A percentile compares a stretch with the other conserved stretches of the same genome.
Evolutionary conservation across 129 eudicot species (phyloP).

Genomic region (Tanacetum coccineum): DNA sequence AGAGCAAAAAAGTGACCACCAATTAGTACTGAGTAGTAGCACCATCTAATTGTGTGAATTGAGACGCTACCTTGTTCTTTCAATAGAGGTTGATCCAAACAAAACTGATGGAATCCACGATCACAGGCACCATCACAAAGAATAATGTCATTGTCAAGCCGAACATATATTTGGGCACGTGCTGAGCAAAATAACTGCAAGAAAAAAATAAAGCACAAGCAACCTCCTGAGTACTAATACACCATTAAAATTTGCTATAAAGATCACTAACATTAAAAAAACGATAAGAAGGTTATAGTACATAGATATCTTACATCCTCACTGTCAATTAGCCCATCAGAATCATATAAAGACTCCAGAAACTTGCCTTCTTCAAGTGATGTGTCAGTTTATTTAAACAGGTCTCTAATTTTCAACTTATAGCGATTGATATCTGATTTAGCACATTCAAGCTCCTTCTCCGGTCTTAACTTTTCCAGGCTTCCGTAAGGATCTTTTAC

Average conservation of each 20-base stretch:
- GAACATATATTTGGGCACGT: too few species aligned
- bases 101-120: slow-evolving; percentile 95
- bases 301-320: too few species aligned
- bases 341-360: too few species aligned
- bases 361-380: slow-evolving; percentile 51
- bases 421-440: slow-evolving; percentile 58
- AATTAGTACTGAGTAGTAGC: too few species aligned
- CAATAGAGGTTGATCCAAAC: slow-evolving; percentile 75
- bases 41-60: too few species aligned
- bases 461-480: too few species aligned
- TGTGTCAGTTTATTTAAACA: slow-evolving; percentile 64
- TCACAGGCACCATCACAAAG: slow-evolving; percentile 94
- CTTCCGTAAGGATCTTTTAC: slow-evolving; percentile 78
- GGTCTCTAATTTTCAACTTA: slow-evolving; percentile 78
- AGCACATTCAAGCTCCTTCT: too few species aligned
- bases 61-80: slow-evolving; percentile 65
- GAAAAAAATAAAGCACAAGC: neutral
- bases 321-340: too few species aligned
- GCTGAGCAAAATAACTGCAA: too few species aligned
- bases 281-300: too few species aligned
- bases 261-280: too few species aligned
- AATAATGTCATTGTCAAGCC: too few species aligned
- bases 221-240: neutral
- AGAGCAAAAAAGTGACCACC: neutral
- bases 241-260: neutral